phyloP scores from a whole-genome alignment of 2,329 filamentous ascomycete species.

The Scytalidium sp. region DNA sequence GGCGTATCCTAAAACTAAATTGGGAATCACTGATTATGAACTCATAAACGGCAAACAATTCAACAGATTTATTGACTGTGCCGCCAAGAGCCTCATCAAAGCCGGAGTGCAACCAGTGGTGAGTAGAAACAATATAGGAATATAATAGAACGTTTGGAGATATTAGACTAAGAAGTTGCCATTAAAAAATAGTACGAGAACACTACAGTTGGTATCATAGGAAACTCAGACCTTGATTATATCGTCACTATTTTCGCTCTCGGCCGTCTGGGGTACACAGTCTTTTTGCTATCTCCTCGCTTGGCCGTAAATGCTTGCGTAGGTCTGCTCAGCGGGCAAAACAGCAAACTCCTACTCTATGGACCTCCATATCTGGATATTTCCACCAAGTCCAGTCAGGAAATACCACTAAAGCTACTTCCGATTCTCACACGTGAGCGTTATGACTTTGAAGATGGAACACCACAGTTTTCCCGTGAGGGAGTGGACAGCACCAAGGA shows the following conservation, averaged over 20 bases:
- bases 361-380: constrained; percentile 1
- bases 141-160: neutral
- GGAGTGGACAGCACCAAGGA: constrained; percentile 7
- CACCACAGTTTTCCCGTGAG: constrained; percentile 2
- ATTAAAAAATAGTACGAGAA: constrained; percentile 1
- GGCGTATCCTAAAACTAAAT: constrained; percentile 13
- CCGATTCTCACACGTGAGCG: constrained; percentile 7
- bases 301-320: constrained; percentile 47
- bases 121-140: neutral
- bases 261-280: constrained; percentile 48
- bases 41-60: constrained; percentile 14
- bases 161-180: neutral
- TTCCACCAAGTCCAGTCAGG: constrained; percentile 2
- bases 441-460: constrained; percentile 2
- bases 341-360: constrained; percentile 12
- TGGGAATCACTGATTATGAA: constrained; percentile 17
- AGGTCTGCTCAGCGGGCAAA: constrained; percentile 40
- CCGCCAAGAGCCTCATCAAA: constrained; percentile 8
- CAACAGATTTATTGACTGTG: constrained; percentile 17
- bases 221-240: constrained; percentile 38
- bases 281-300: constrained; percentile 51
- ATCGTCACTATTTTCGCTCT: constrained; percentile 50
- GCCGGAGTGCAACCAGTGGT: constrained; percentile 8
- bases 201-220: constrained; percentile 21
- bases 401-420: constrained; percentile 4